Evolutionary conservation across 2,329 filamentous ascomycete genomes (phyloP).

Genomic region (Trichophyton equinum): DNA sequence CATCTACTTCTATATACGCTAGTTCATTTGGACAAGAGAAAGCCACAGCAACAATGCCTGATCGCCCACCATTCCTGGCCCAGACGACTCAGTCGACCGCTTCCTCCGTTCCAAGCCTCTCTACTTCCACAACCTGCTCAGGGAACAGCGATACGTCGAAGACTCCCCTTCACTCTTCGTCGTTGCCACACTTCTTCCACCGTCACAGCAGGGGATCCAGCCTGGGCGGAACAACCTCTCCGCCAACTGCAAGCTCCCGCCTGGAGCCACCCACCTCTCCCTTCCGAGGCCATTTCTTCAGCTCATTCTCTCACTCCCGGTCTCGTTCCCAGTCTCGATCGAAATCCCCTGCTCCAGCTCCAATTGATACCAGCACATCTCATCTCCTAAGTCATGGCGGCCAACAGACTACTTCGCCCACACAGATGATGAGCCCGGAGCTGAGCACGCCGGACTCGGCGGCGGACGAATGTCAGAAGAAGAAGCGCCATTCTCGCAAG

Average conservation of each 20-base stretch:
- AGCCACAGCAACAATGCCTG: not conserved
- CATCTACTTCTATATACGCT: not conserved
- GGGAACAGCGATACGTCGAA: not conserved
- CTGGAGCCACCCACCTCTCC: not conserved
- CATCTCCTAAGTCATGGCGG: not conserved
- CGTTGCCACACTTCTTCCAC: not conserved
- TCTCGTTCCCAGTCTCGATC: conserved; percentile 12
- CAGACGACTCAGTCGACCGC: not conserved
- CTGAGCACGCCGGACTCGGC: not conserved
- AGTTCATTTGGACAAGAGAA: not conserved
- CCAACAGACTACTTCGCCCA: conserved; percentile 14
- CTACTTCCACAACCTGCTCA: not conserved
- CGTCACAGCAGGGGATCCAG: not conserved
- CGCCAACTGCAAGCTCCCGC: not conserved
- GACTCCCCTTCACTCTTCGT: not conserved
- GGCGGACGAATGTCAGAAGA: not conserved
- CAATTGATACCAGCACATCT: not conserved
- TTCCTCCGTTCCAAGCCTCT: not conserved
- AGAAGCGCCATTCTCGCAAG: conserved; percentile 12
- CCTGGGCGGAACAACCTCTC: not conserved
- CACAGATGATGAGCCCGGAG: conserved; percentile 10
- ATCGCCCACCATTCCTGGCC: not conserved
- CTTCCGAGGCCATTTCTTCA: not conserved
- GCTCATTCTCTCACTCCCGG: conserved; percentile 5
- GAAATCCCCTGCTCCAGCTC: conserved; percentile 6